phyloP scores from a whole-genome alignment of 805 yeast species.

The Lipomyces spencermartinsiae region DNA sequence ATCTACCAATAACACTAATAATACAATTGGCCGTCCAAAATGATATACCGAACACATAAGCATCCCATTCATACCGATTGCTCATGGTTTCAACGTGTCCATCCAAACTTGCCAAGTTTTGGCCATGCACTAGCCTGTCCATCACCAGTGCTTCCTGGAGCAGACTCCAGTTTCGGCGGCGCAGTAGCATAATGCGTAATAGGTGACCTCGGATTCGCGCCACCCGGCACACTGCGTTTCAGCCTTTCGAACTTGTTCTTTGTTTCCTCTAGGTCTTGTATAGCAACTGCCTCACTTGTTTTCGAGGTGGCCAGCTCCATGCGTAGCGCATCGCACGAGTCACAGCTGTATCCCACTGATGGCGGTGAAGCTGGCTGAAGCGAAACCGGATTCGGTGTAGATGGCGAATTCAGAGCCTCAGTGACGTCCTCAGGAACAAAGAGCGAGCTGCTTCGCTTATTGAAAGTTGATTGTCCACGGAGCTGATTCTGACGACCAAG shows the following conservation, averaged over 20 bases:
- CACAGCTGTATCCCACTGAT: conserved; percentile 27
- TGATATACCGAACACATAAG: not conserved
- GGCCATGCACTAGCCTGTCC: conserved; percentile 26
- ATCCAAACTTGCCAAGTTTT: conserved; percentile 31
- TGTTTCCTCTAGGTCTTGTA: conserved; percentile 43
- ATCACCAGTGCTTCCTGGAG: conserved; percentile 6
- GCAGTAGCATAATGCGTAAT: not conserved
- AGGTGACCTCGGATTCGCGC: not conserved
- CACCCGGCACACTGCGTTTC: conserved; percentile 10
- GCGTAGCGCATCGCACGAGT: conserved; percentile 42
- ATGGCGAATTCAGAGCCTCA: not conserved
- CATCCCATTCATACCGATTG: not conserved
- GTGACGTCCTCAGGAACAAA: conserved; percentile 23
- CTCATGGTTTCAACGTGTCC: conserved; percentile 20
- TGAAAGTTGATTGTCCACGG: conserved; percentile 12
- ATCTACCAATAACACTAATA: not conserved
- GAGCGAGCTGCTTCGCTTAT: conserved; percentile 34
- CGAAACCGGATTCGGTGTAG: not conserved
- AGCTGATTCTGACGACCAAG: conserved; percentile 35
- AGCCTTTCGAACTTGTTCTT: conserved; percentile 36
- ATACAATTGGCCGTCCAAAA: conserved; percentile 4
- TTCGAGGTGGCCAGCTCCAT: conserved; percentile 44
- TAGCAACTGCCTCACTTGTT: conserved; percentile 44
- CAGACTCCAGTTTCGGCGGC: conserved; percentile 1
- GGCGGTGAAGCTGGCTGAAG: not conserved